Conservation (phyloP, 495 filamentous ascomycete species). For the Aspergillus affinis region DNA sequence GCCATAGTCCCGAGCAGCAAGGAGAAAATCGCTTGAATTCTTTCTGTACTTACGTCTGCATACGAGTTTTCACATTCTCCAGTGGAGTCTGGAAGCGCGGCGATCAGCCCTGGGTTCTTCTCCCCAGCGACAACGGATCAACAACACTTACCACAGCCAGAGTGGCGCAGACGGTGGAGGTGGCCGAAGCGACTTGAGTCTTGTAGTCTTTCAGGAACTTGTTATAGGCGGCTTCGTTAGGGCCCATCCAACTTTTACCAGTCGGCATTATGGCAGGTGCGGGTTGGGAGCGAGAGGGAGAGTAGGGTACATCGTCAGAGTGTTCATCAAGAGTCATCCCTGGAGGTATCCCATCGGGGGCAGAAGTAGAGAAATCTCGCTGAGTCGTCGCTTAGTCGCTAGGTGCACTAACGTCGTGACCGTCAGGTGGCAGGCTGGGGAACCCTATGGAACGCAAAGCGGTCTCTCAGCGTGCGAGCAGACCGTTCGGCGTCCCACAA, state of each 20-base stretch:
- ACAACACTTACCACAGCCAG: slow-evolving; percentile 44
- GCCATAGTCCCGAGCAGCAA: neutral
- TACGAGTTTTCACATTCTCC: slow-evolving; percentile 51
- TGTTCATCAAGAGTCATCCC: slow-evolving; percentile 47
- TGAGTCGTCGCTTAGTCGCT: slow-evolving; percentile 16
- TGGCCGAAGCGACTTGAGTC: slow-evolving; percentile 46
- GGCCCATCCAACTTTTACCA: slow-evolving; percentile 33
- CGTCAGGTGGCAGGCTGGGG: slow-evolving; percentile 38
- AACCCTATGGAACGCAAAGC: slow-evolving; percentile 56
- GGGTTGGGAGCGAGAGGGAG: slow-evolving; percentile 29
- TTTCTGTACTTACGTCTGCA: slow-evolving; percentile 44
- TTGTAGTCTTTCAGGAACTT: slow-evolving; percentile 45
- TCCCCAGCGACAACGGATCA: neutral
- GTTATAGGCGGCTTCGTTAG: slow-evolving; percentile 43
- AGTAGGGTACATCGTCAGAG: slow-evolving; percentile 45
- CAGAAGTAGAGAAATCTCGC: slow-evolving; percentile 14
- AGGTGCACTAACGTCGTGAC: slow-evolving; percentile 9
- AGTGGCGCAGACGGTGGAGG: slow-evolving; percentile 45
- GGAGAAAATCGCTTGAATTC: neutral
- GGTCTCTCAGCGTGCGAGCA: slow-evolving; percentile 50
- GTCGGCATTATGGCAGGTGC: slow-evolving; percentile 35
- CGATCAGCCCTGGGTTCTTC: neutral
- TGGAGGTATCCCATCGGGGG: slow-evolving; percentile 36
- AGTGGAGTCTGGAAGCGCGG: slow-evolving; percentile 38
- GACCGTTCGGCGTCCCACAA: slow-evolving; percentile 54